Evolutionary conservation across 2,329 filamentous ascomycete species (phyloP), one percentile per base, ranked within the genome.

Genomic region (Fusarium sp.): DNA sequence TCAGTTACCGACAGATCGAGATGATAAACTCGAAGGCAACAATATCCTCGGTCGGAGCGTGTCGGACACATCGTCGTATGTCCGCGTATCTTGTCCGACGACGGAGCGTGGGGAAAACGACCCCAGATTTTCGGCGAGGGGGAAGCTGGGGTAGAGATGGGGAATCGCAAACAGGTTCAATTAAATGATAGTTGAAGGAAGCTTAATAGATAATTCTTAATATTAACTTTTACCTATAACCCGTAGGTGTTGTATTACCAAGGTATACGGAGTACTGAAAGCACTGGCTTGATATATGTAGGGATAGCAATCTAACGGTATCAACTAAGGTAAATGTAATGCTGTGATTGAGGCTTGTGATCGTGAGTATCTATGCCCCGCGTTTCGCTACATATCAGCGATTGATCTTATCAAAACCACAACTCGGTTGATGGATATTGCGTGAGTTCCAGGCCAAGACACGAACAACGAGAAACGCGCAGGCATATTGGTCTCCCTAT

Each of bases 61-160:
- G 58, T 70, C 69, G 62, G 68, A 54, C 31, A 29, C 50, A 45
- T 27, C 49, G 56, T 76, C 71, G 69, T 74, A 76, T 73, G 62
- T 76, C 66, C 74, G 71, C 38, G n/a, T 38, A 25, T 52, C 50
- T 70, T 9, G 68, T 61, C 70, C 67, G 67, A 44, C 36, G 25
- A 39, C 45, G 29, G 33, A 57, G 56, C 53, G 64, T 49, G 64
- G 61, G 54, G 68, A 71, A 71, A 54, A 58, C 53, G 54, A 76
- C 73, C 75, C 75, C 71, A 47, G 73, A 73, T 72, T 73, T 62
- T 56, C 4, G 55, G 53, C 50, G 55, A 65, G 65, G 62, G 64
- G 64, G 67, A 76, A 75, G 45, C 74, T 76, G 75, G 75, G 75
- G 75, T 76, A 76, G 64, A 62, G 36, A 70, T 66, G 58, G 62